Evolutionary conservation across 192 early-diverging fungal genomes (phyloP), one percentile per base, ranked within the genome.

Genomic region (Coemansia sp.): DNA sequence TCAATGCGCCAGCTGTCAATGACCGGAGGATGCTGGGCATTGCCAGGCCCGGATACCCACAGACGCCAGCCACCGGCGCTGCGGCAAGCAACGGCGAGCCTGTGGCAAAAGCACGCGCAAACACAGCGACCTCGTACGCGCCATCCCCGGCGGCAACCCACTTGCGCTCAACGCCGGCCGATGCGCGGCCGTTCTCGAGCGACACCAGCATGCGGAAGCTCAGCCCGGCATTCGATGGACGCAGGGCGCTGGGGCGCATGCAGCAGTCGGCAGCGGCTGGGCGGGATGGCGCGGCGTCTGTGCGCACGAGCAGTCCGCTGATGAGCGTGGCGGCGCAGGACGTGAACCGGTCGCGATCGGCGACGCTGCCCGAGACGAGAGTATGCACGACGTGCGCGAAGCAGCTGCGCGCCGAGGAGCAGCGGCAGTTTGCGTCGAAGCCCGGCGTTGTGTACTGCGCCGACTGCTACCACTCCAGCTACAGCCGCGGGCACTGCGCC

Each of bases 391-490:
- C 71, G 15, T 85, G 83, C 62, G 64, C 52, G 21, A 66, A 63
- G 30, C 16, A 49, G 35, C 55, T 85, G 62, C 66, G 69, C 0
- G 39, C 63, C 20, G 75, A 68, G 38, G 83, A 85, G 70, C 83
- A 77, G 61, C 71, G 78, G 72, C 78, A 80, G 64, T 81, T 80
- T 64, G 75, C 83, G 35, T 71, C 75, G 49, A 65, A 74, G 69
- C 78, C 75, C 10, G 78, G 78, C 0, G 33, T 65, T 4, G 69
- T 81, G 26, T 85, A 77, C 62, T 85, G 83, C 62, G 63, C 75
- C 14, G 75, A 71, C 55, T 85, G 83, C 69, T 85, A 85, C 60
- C 77, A 80, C 60, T 72, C 77, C 11, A 78, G 78, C 60, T 85
- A 81, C 66, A 81, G 78, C 70, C 71, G 72, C 33, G 83, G 83